Evolutionary conservation across 164 flowering plant genomes (phyloP), one percentile per base, ranked within the genome.

Genomic region (Paratinospora sagittata): DNA sequence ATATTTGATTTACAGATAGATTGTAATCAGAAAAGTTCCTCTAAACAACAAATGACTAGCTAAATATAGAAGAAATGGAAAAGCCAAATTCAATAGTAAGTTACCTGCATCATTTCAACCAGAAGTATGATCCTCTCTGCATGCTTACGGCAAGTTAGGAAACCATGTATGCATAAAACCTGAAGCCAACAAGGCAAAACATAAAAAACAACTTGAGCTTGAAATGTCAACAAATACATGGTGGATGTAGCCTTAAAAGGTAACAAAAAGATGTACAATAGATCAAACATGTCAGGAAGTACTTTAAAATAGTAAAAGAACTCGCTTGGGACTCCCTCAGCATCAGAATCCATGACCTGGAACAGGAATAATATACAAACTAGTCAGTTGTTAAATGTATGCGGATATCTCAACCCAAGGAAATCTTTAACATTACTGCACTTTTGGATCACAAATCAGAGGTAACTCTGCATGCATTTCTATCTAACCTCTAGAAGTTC

Each of bases 291-390:
- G 30, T 23, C 24, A 3, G 33, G 14, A 58, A 30, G 24, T 84
- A 93, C 99, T 78, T 96, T 96, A 75, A 93, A 96, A 82, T 96
- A 96, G 80, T 96, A 97, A 76, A 96, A 96, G 82, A 93, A 93
- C 80, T 96, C 99, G 81, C 99, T 96, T 47, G 99, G 99, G 82
- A 89, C 80, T 70, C 99, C 99, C 80, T 96, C 99, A 62, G 99
- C 99, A 90, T 96, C 97, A 83, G 99, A 96, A 80, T 96, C 99
- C 99, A 96, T 96, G 65, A 96, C 98, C 99, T 96, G 75, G 49
- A 34, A 83, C 27, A 62, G 49, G 37, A 0, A 72, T 52, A 68
- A 69, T 49, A 23, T 52, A 23, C 36, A 66, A 3, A 45, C 13
- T 13, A 67, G 47, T 66, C 39, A 67, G 49, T 1, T 24, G 6